Base-by-base conservation (phyloP, 129 eudicot species). In the Logfia minima region DNA sequence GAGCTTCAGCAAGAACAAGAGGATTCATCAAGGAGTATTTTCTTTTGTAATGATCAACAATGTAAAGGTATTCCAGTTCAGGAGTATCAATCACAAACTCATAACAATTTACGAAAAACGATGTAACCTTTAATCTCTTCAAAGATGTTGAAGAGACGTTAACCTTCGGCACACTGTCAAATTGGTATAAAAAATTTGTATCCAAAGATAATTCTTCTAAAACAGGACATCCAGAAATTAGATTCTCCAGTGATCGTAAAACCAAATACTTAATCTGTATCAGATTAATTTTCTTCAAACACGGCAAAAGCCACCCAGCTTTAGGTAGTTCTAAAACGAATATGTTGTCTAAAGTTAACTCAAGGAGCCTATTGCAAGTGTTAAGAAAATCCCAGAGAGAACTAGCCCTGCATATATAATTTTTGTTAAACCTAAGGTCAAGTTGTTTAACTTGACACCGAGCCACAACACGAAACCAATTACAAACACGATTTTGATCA, bases 141-240 rank as follows among this genome's bases (percentile, higher is more conserved):
- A 80, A 74, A 28, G 79, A 55, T 6, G 70, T 31, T 1, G 80
- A 74, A 18, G 24, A 16, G 10, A 80, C 41, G 56, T 74, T 58
- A 41, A 68, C 34, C 0, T 3, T 23, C 24, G 24, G 24, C 24
- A 23, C 4, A 2, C 0, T 0, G 34, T 31, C 4, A 31, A n/a
- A n/a, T n/a, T n/a, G n/a, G n/a, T 3, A 31, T 3, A 31, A 31
- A 4, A 3, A 31, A 2, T 3, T 4, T 31, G 5, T 5, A 31
- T 31, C 34, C 0, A 31, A 31, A 31, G 34, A 58, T 39, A 80
- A 21, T 28, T 75, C 80, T 68, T 80, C 75, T 4, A 80, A 29
- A 19, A 26, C 70, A 6, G 84, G 84, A 68, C 80, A 80, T 13
- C 84, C 84, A 3, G 84, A 39, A 4, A 80, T 19, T 64, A 80